These are phyloP conservation scores for Aspergillus sp. DNA, from an alignment of 2,329 filamentous ascomycete species.

Conservation along the genomic window DNA sequence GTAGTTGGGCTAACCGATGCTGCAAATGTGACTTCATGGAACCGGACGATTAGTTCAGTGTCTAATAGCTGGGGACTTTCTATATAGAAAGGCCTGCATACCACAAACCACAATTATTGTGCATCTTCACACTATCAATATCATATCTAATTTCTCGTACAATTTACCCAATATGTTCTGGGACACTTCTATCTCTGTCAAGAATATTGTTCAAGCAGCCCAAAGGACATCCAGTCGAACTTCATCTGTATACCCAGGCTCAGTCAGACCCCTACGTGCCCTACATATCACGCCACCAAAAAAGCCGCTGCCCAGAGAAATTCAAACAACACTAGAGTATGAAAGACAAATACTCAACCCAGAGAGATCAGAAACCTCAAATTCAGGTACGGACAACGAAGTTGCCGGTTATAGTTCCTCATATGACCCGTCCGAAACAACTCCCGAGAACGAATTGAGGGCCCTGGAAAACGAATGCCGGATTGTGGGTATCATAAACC, in stretches of 20 bases:
- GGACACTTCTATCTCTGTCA: background rate
- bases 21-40: background rate
- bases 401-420: conserved; percentile 18
- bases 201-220: background rate
- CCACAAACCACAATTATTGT: background rate
- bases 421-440: conserved; percentile 17
- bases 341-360: conserved; percentile 15
- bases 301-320: background rate
- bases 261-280: background rate
- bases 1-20: background rate
- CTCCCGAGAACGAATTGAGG: conserved; percentile 12
- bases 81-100: background rate
- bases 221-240: background rate
- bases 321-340: conserved; percentile 1
- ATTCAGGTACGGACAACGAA: conserved; percentile 21
- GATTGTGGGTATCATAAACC: conserved; percentile 11
- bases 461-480: conserved; percentile 17
- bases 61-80: background rate
- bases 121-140: background rate
- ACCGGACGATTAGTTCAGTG: background rate
- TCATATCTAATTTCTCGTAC: background rate
- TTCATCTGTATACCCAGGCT: background rate
- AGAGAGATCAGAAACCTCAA: conserved; percentile 13
- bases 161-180: background rate
- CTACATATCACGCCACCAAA: background rate